These are phyloP conservation scores for Diplodia sapinea DNA, from an alignment of 2,329 filamentous ascomycete species.

Conservation along the genomic window DNA sequence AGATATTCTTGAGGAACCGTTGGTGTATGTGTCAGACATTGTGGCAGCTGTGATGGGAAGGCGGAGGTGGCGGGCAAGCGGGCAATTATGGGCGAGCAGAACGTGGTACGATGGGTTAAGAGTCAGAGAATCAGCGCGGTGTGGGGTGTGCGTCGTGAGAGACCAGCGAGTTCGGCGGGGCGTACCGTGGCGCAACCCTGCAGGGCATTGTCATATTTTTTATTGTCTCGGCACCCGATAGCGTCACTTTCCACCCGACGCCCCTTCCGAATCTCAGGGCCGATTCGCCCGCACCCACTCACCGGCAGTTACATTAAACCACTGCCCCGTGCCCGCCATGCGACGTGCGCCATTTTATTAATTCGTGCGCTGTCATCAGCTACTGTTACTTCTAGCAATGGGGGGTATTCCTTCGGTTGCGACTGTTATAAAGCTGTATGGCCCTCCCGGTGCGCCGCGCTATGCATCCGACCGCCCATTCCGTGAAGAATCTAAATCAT, in stretches of 20 bases:
- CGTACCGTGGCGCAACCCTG: constrained; percentile 24
- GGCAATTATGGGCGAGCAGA: constrained; percentile 4
- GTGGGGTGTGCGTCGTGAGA: constrained; percentile 26
- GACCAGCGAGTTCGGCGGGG: constrained; percentile 30
- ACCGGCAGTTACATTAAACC: not conserved
- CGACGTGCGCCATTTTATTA: constrained; percentile 17
- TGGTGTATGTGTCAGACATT: constrained; percentile 30
- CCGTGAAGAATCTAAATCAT: not conserved
- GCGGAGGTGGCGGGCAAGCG: not conserved
- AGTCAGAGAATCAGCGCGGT: constrained; percentile 23
- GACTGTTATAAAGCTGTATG: constrained; percentile 2
- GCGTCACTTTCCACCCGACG: constrained; percentile 21
- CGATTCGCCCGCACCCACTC: not conserved
- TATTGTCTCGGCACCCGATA: constrained; percentile 14
- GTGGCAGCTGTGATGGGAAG: not conserved
- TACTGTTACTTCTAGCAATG: constrained; percentile 2
- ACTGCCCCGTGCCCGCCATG: not conserved
- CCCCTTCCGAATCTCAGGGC: constrained; percentile 12
- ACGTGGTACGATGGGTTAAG: constrained; percentile 21
- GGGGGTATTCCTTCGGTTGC: constrained; percentile 18
- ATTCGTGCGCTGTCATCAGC: constrained; percentile 5
- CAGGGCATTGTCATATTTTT: constrained; percentile 23
- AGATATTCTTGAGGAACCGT: constrained; percentile 39
- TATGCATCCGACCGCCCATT: constrained; percentile 28
- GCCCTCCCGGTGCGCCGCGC: constrained; percentile 25